These are phyloP conservation scores for Termitomyces sp. DNA, from an alignment of 1,284 basidiomycete genomes.

Conservation along the genomic window DNA sequence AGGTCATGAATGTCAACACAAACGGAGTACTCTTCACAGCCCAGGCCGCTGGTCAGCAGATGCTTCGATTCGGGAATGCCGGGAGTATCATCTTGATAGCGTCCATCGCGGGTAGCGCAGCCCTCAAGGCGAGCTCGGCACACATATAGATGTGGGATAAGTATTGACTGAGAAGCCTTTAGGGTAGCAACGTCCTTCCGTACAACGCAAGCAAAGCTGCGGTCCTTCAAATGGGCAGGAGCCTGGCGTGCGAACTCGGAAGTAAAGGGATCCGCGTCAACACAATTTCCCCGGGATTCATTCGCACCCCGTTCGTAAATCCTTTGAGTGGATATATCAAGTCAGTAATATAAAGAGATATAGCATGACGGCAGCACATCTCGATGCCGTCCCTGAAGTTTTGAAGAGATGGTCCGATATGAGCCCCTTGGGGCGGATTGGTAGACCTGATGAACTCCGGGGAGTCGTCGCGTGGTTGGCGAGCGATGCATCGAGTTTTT, in stretches of 20 bases:
- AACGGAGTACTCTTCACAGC: neutral
- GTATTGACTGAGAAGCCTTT: neutral
- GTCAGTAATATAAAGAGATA: neutral
- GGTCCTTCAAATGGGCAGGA: conserved; percentile 75
- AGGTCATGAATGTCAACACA: neutral
- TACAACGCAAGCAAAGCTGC: conserved; percentile 81
- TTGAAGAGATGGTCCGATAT: neutral
- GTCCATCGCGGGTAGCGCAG: neutral
- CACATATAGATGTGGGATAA: neutral
- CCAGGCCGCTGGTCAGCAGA: neutral
- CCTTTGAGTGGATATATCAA: neutral
- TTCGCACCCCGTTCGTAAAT: conserved; percentile 52
- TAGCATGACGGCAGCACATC: neutral
- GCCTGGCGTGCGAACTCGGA: conserved; percentile 48
- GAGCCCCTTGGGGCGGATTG: neutral
- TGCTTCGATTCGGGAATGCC: neutral
- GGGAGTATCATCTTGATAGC: neutral
- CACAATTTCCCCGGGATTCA: conserved; percentile 69
- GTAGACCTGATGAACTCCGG: neutral
- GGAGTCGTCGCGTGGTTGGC: neutral
- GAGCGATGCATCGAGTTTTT: neutral
- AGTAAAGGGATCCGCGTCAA: conserved; percentile 57
- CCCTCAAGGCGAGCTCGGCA: neutral
- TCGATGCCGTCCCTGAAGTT: neutral
- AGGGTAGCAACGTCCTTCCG: neutral